phyloP scores from a whole-genome alignment of 2,329 filamentous ascomycete species.

The Conoideocrella luteorostrata region DNA sequence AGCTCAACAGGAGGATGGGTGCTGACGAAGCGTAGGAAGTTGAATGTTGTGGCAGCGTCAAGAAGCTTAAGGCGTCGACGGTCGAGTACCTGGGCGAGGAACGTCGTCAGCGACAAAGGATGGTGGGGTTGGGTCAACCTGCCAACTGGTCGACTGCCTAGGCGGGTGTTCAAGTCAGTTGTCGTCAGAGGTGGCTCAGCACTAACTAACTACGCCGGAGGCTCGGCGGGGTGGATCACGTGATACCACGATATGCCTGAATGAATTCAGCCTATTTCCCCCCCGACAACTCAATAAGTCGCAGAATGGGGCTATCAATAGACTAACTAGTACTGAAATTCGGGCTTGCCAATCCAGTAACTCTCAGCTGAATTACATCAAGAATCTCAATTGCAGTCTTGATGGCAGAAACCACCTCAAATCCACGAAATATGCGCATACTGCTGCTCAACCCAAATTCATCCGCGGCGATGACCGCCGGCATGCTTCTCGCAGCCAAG shows the following conservation, averaged over 20 bases:
- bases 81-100: conserved; percentile 2
- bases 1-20: conserved; percentile 10
- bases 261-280: no score
- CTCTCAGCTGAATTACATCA: background rate
- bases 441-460: conserved; percentile 78
- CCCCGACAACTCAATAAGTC: no score
- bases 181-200: conserved; percentile 31
- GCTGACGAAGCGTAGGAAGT: background rate
- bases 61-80: conserved; percentile 1
- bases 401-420: background rate
- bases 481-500: conserved; percentile 35
- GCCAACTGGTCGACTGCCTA: conserved; percentile 1
- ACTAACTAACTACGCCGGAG: conserved; percentile 5
- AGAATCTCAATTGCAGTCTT: background rate
- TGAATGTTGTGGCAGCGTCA: conserved; percentile 9
- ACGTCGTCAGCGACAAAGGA: conserved; percentile 11
- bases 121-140: conserved; percentile 29
- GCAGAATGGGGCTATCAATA: no score
- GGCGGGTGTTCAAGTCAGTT: conserved; percentile 7
- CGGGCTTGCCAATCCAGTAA: no score
- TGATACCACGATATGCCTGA: conserved; percentile 26
- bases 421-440: conserved; percentile 30
- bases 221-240: conserved; percentile 22
- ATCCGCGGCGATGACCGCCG: conserved; percentile 63
- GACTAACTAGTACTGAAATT: no score